Evolutionary conservation across 2,329 filamentous ascomycete species (phyloP).

Genomic region (Venturiaceae sp.): DNA sequence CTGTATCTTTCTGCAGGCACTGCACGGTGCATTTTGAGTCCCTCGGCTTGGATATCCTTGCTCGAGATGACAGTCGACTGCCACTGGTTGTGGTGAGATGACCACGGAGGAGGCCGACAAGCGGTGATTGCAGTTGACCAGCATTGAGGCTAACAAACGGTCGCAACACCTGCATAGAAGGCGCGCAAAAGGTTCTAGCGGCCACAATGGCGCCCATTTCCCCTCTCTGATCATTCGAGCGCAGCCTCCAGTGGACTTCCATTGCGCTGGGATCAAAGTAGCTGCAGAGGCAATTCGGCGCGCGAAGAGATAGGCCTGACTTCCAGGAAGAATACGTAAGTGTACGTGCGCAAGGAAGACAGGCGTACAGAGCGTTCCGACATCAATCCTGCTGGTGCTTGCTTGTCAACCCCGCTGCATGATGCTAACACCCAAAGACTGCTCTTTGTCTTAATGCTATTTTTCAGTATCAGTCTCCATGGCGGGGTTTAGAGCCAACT

Average conservation of each 20-base stretch:
- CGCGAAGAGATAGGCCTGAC: not conserved
- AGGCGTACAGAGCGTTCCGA: not conserved
- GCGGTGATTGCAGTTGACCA: not conserved
- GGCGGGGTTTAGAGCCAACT: not conserved
- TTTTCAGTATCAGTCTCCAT: no score
- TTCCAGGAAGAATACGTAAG: not conserved
- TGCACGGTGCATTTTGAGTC: not conserved
- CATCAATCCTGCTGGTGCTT: no score
- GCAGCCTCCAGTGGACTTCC: not conserved
- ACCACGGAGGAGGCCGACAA: not conserved
- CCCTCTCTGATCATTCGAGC: not conserved
- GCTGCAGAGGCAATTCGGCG: not conserved
- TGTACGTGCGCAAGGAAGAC: not conserved
- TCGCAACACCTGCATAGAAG: constrained; percentile 1
- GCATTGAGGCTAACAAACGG: not conserved
- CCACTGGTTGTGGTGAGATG: not conserved
- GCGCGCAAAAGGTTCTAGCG: not conserved
- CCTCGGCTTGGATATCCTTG: not conserved
- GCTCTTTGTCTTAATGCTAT: not conserved
- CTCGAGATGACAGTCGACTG: not conserved
- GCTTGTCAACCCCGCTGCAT: not conserved
- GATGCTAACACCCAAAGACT: not conserved
- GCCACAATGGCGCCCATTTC: not conserved
- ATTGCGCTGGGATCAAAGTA: not conserved
- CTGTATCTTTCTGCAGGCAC: not conserved